These are phyloP conservation scores for Lignosus rhinocerotis DNA, from an alignment of 1,284 basidiomycete genomes.

Conservation along the genomic window DNA sequence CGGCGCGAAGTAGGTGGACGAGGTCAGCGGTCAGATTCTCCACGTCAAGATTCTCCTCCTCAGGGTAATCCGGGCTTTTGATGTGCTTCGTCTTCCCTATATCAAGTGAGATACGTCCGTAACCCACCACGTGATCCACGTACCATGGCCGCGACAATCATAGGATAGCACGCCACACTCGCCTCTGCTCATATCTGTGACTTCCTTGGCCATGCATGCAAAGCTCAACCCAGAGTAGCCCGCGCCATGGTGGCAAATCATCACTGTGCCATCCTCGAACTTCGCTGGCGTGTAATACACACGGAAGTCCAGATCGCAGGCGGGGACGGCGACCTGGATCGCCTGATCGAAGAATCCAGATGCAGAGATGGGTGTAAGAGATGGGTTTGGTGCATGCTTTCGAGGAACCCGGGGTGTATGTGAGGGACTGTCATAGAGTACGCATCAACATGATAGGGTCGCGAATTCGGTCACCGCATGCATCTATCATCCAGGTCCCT, in stretches of 20 bases:
- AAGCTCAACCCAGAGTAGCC: slow-evolving; percentile 90
- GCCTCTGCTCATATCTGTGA: slow-evolving; percentile 60
- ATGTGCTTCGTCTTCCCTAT: slow-evolving; percentile 31
- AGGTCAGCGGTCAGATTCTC: slow-evolving; percentile 74
- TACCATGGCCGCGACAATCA: slow-evolving; percentile 88
- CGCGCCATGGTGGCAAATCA: slow-evolving; percentile 94
- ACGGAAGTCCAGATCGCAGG: slow-evolving; percentile 64
- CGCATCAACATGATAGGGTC: neutral
- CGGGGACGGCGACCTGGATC: slow-evolving; percentile 66
- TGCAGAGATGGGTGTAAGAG: slow-evolving; percentile 75
- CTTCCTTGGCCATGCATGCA: slow-evolving; percentile 83
- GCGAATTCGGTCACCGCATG: neutral
- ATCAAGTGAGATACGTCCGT: neutral
- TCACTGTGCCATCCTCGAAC: slow-evolving; percentile 53
- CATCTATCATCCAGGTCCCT: no score
- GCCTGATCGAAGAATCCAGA: slow-evolving; percentile 76
- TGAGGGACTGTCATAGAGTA: slow-evolving; percentile 11
- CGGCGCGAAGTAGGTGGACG: slow-evolving; percentile 58
- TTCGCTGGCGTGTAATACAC: slow-evolving; percentile 75
- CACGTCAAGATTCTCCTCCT: slow-evolving; percentile 72
- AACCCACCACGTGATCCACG: neutral
- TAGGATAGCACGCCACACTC: slow-evolving; percentile 84
- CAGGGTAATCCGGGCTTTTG: slow-evolving; percentile 32
- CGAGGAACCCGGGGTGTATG: slow-evolving; percentile 18
- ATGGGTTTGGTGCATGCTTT: slow-evolving; percentile 49